phyloP scores from a whole-genome alignment of 129 eudicot genomes.

The Smallanthus sonchifolius region DNA sequence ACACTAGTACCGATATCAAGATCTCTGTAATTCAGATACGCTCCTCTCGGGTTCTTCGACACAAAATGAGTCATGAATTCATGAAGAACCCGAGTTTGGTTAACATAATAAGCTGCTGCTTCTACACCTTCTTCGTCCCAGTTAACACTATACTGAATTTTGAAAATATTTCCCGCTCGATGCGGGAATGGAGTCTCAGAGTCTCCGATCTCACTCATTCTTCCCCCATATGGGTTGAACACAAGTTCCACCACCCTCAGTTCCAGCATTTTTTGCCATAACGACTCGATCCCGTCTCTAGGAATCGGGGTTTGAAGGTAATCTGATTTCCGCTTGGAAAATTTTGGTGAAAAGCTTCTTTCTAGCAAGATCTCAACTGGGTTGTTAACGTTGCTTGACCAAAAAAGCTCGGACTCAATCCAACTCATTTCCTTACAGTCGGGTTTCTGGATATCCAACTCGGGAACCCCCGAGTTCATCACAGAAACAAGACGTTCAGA shows the following conservation, averaged over 20 bases:
- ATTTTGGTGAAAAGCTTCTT: background rate
- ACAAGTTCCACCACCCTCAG: conserved; percentile 13
- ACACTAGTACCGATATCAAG: conserved; percentile 36
- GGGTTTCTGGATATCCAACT: conserved; percentile 8
- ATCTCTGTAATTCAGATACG: conserved; percentile 37
- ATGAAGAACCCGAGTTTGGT: conserved; percentile 27
- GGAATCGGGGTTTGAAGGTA: conserved; percentile 35
- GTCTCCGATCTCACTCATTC: conserved; percentile 39
- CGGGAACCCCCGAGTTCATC: conserved; percentile 18
- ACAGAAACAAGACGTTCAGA: conserved; percentile 22
- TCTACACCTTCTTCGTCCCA: conserved; percentile 32
- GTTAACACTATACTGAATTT: conserved; percentile 31
- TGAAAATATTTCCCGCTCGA: conserved; percentile 36
- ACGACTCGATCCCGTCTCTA: conserved; percentile 17
- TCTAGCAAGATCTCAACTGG: conserved; percentile 23
- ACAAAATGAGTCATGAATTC: conserved; percentile 41
- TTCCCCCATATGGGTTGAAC: conserved; percentile 42
- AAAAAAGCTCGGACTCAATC: conserved; percentile 26
- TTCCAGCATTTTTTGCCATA: conserved; percentile 30
- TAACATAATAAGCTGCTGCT: conserved; percentile 18
- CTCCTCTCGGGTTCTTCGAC: conserved; percentile 33
- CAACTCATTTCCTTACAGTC: conserved; percentile 34
- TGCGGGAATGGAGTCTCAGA: conserved; percentile 44
- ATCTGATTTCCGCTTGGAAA: conserved; percentile 37
- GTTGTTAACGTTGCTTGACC: background rate